Evolutionary conservation across 306 rosid species (phyloP), one percentile per base, ranked within the genome.

Genomic region (Rosa chinensis): DNA sequence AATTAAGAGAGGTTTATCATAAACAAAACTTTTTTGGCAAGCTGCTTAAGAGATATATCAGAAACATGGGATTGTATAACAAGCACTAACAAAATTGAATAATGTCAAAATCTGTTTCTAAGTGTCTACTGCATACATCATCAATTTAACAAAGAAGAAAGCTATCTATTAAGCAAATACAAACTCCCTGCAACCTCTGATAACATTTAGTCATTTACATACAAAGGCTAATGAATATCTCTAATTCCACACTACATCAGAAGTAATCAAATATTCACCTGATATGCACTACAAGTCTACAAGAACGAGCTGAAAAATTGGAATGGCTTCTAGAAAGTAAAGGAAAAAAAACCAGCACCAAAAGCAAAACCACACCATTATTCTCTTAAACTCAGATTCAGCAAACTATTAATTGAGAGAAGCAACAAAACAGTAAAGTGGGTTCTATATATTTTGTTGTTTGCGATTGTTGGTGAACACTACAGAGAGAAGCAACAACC

Each of bases 281-380:
- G 72, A 56, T 59, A 40, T 75, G 44, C 70, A 59, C 74, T 55
- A 75, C 73, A 68, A 25, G 40, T 18, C 49, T 66, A 66, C 49
- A 67, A 67, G 8, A 76, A 49, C 12, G 39, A 66, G 58, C 77
- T 74, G 4, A 44, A 82, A 63, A 78, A 45, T 69, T 64, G 63
- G 62, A 72, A 83, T 68, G 56, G 73, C 53, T 18, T 61, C 68
- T 68, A 73, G 25, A 44, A 70, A 75, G 52, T 78, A 72, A 28
- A 28, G 28, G 1, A 28, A 28, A 28, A 28, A 28, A 28, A 28
- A 28, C 32, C 32, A 28, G 32, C 32, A 28, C 32, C 32, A 28
- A 28, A 28, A 28, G 32, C 32, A 28, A 28, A 28, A 28, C 28
- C 28, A 28, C 28, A 28, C 28, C 28, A 28, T 28, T 28, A 28